Percentiles rank a stretch among this genome's conserved stretches.
These are phyloP conservation scores for Clathrospora elynae DNA, from an alignment of 2,329 filamentous ascomycete species.

Conservation along the genomic window DNA sequence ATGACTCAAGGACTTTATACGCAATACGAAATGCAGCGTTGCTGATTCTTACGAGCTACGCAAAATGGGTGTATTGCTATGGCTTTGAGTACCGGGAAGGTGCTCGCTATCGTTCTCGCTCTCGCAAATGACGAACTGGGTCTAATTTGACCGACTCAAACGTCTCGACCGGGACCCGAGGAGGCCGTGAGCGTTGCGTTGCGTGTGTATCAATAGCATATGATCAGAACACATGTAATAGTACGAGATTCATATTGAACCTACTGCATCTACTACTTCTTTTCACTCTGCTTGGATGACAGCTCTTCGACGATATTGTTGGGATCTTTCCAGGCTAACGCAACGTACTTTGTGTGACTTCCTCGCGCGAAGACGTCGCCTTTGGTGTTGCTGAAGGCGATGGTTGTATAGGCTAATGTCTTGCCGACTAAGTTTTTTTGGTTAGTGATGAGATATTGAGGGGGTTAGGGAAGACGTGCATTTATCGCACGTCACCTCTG, in stretches of 20 bases:
- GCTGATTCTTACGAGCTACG: neutral
- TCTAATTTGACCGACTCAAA: neutral
- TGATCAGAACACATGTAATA: conserved; percentile 4
- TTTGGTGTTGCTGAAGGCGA: conserved; percentile 64
- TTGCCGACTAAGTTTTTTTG: conserved; percentile 60
- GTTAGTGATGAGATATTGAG: neutral
- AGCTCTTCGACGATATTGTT: conserved; percentile 66
- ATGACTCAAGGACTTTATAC: neutral
- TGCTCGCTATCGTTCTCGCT: no score
- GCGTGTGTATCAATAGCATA: conserved; percentile 14
- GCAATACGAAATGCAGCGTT: no score
- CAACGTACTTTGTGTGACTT: conserved; percentile 70
- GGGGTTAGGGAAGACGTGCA: conserved; percentile 50
- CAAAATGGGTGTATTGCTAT: neutral
- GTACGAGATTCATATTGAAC: neutral
- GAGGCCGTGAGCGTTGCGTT: neutral
- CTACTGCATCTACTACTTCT: conserved; percentile 22
- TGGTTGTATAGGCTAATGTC: conserved; percentile 66
- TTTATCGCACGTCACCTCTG: conserved; percentile 68
- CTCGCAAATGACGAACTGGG: neutral
- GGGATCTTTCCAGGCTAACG: conserved; percentile 65
- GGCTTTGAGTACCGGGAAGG: no score
- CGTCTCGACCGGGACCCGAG: neutral
- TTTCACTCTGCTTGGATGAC: conserved; percentile 44
- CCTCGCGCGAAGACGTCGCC: conserved; percentile 67